Percentiles rank a stretch among this genome's conserved stretches.
Conservation (phyloP, 257 asterid genomes). For the Lantana camara region DNA sequence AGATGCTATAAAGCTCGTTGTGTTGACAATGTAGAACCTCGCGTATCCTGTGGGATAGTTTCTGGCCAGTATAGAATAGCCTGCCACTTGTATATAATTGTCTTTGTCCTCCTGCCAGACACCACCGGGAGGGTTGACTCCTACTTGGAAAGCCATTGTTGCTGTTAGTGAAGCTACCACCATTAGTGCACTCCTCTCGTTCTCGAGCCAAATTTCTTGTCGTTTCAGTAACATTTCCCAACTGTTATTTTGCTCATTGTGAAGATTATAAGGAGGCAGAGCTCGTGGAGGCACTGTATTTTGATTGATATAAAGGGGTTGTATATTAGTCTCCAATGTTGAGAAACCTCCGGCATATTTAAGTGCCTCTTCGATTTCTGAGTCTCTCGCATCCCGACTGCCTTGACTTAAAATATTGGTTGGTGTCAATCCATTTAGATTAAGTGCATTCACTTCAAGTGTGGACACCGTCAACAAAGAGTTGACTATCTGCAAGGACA, state of each 20-base stretch:
- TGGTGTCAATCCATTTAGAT: background rate
- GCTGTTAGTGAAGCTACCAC: conserved; percentile 40
- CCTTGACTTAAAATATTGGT: background rate
- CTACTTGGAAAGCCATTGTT: conserved; percentile 34
- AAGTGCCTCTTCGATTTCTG: background rate
- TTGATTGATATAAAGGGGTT: no score
- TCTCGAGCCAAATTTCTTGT: conserved; percentile 19
- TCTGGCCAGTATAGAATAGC: no score
- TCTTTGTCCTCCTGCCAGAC: conserved; percentile 38
- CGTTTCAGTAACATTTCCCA: background rate
- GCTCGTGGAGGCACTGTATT: no score
- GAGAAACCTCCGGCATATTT: no score
- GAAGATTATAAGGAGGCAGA: no score
- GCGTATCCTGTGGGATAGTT: background rate
- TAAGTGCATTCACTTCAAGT: background rate
- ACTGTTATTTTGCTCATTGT: no score
- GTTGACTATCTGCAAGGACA: conserved; percentile 14
- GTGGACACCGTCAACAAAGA: background rate
- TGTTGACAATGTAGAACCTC: conserved; percentile 15
- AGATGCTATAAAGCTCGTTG: conserved; percentile 30
- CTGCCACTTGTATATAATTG: no score
- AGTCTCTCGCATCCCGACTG: background rate
- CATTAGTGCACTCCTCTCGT: conserved; percentile 27
- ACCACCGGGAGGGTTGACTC: conserved; percentile 36
- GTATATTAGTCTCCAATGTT: no score